These are phyloP conservation scores for Astrephomene gubernaculifera DNA, from an alignment of 139 green algal genomes.

Conservation along the genomic window DNA sequence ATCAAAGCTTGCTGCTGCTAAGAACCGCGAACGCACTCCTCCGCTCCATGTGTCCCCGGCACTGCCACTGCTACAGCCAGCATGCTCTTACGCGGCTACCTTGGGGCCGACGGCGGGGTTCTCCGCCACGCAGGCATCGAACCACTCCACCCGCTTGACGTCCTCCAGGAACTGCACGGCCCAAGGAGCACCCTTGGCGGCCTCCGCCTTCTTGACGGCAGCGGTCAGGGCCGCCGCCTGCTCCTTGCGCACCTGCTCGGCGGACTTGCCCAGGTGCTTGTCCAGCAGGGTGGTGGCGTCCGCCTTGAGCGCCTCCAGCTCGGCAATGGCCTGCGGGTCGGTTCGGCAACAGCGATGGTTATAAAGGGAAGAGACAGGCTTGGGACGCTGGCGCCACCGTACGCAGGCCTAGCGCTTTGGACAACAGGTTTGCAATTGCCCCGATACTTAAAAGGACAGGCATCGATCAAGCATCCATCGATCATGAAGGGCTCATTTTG, in stretches of 20 bases:
- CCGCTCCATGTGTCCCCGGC: no score
- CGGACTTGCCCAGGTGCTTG: conserved; percentile 68
- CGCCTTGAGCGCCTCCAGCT: conserved; percentile 54
- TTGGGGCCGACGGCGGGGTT: conserved; percentile 56
- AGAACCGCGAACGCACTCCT: no score
- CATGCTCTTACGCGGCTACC: conserved; percentile 37
- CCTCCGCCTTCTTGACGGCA: conserved; percentile 52
- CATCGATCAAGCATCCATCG: no score
- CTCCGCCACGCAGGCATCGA: conserved; percentile 56
- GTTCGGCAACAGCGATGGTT: neutral
- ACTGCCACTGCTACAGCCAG: no score
- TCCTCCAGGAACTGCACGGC: conserved; percentile 58
- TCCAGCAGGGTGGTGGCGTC: conserved; percentile 62
- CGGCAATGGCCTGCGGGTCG: conserved; percentile 42
- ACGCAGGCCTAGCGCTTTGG: no score
- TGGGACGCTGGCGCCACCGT: no score
- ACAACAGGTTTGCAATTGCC: no score
- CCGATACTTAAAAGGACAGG: no score
- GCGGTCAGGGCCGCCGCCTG: conserved; percentile 48
- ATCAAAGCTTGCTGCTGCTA: no score
- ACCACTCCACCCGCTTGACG: conserved; percentile 54
- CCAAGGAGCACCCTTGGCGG: conserved; percentile 60
- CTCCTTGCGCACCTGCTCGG: conserved; percentile 57
- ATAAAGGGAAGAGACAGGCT: no score
- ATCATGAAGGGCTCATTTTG: no score